Base-by-base conservation (phyloP, 306 rosid genomes). In the Hippophae tibetana region DNA sequence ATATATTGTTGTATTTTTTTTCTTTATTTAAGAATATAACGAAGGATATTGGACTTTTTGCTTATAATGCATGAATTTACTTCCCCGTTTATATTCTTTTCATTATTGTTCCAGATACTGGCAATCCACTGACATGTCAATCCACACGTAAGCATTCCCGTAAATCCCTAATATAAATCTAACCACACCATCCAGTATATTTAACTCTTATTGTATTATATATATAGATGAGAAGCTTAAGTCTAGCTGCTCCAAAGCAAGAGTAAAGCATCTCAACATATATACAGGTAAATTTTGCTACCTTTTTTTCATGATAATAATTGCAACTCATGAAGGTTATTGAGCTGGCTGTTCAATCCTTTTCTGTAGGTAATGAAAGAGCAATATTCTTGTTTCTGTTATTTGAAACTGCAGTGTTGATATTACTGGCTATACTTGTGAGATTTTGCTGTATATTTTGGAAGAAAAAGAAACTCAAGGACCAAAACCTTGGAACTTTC, bases 361-460 rank as follows among this genome's bases (percentile, higher is more conserved):
- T 42, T 25, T n/a, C 18, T 66, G 65, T 73, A 85, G 90, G 86
- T 27, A 83, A 70, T 8, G 84, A 81, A 70, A 83, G 80, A 60
- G 75, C 86, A 7, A 77, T 81, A 62, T 61, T 75, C 47, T 56
- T 77, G 77, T 83, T 89, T 70, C 85, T 89, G 45, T 67, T 89
- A 63, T 61, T 81, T 13, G 86, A 85, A 68, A 73, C 86, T 11
- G 68, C 59, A 47, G 58, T 81, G 58, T 56, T 85, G 74, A 62
- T 74, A 42, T 13, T 72, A 27, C 60, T 89, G 11, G 77, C 78
- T 23, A 83, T 72, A 66, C 65, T 81, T 5, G 82, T 81, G 18
- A 74, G 90, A 59, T 89, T 85, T 56, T 89, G 85, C 57, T 83
- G 85, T 25, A 61, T 78, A 76, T 83, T 89, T 54, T 89, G 94